A percentile compares a stretch with the other conserved stretches of the same genome.
These are phyloP conservation scores for Mycena galopus DNA, from an alignment of 768 basidiomycete genomes.

Conservation along the genomic window DNA sequence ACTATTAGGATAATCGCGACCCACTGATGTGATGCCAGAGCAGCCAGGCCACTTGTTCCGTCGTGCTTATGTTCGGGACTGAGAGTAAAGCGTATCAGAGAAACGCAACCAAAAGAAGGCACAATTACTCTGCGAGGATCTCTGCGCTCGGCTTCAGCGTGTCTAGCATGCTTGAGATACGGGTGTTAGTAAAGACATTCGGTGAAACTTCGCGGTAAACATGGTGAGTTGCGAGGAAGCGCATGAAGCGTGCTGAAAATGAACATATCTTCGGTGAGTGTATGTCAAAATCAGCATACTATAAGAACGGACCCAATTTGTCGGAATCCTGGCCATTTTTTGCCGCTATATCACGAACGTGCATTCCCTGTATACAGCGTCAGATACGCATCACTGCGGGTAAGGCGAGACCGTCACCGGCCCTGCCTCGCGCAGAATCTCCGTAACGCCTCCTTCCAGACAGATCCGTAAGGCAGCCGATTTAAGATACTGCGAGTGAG, in stretches of 20 bases:
- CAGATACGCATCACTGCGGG: not conserved
- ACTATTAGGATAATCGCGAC: conserved; percentile 2
- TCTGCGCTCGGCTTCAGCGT: not conserved
- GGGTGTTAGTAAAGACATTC: not conserved
- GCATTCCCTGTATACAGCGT: conserved; percentile 42
- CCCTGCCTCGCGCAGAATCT: conserved; percentile 57
- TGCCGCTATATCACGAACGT: conserved; percentile 51
- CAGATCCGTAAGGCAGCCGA: conserved; percentile 47
- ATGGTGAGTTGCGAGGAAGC: not conserved
- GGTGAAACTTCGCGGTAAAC: not conserved
- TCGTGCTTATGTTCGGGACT: conserved; percentile 37
- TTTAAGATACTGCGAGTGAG: conserved; percentile 39
- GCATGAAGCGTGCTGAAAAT: conserved; percentile 48
- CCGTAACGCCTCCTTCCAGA: conserved; percentile 51
- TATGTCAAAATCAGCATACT: not conserved
- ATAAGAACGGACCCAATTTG: conserved; percentile 49
- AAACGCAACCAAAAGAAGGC: not conserved
- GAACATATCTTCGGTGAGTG: not conserved
- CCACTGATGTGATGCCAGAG: conserved; percentile 43
- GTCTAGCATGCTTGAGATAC: not conserved
- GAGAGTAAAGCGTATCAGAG: not conserved
- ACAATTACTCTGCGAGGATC: not conserved
- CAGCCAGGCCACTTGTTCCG: conserved; percentile 42
- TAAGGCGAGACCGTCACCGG: not conserved
- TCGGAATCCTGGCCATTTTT: conserved; percentile 44